These are phyloP conservation scores for Corynascus novoguineensis DNA, from an alignment of 495 filamentous ascomycete genomes.

Conservation along the genomic window DNA sequence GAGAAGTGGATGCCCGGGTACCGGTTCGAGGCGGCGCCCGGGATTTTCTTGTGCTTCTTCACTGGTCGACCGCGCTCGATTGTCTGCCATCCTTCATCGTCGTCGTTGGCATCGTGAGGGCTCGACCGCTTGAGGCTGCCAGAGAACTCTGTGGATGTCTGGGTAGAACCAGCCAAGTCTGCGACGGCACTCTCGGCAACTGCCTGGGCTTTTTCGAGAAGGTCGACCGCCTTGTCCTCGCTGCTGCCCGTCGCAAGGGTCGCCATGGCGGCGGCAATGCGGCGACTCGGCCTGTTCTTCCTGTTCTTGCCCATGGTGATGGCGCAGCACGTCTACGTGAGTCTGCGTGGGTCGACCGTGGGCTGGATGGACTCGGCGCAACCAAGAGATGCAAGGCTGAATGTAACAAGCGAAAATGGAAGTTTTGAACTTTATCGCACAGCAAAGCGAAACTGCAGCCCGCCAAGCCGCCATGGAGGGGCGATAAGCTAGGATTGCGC, in stretches of 20 bases:
- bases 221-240: background rate
- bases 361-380: background rate
- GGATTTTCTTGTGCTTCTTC: constrained; percentile 57
- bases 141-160: constrained; percentile 19
- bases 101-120: constrained; percentile 35
- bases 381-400: background rate
- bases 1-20: constrained; percentile 72
- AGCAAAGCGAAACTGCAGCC: background rate
- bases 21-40: constrained; percentile 46
- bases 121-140: constrained; percentile 38
- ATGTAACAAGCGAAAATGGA: background rate
- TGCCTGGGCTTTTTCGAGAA: background rate
- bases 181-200: background rate
- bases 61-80: constrained; percentile 43
- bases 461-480: background rate
- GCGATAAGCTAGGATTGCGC: background rate
- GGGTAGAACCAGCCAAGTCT: constrained; percentile 13
- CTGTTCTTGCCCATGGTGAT: constrained; percentile 27
- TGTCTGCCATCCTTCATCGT: constrained; percentile 46
- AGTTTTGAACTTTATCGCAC: background rate
- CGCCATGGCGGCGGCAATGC: constrained; percentile 10
- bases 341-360: background rate
- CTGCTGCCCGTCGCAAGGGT: constrained; percentile 1
- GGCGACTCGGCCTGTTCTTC: constrained; percentile 20
- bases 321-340: background rate